Evolutionary conservation across 352 stramenopile species (phyloP).

Genomic region (Blastocystis sp.): DNA sequence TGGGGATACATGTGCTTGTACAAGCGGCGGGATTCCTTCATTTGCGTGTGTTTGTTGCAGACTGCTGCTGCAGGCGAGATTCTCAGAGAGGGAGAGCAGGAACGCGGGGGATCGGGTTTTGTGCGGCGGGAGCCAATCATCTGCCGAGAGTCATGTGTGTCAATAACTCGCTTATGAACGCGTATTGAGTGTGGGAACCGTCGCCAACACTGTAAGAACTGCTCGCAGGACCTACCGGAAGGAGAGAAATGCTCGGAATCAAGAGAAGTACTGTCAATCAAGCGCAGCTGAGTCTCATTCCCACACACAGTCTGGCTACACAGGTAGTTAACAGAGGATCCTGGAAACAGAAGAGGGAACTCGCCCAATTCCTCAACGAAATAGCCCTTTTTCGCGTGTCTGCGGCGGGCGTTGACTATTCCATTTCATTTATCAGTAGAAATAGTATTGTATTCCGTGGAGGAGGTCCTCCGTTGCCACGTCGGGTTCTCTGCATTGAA

Average conservation of each 20-base stretch:
- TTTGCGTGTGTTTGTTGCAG: not conserved
- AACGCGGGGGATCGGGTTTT: too few relatives aligned
- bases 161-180: too few relatives aligned
- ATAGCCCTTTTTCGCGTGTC: conserved; percentile 17
- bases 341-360: conserved; percentile 1
- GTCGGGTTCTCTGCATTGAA: not conserved
- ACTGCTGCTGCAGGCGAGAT: too few relatives aligned
- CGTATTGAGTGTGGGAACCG: too few relatives aligned
- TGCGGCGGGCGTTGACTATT: not conserved
- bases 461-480: not conserved
- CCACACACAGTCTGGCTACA: not conserved
- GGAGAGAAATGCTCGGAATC: conserved; percentile 16
- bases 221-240: too few relatives aligned
- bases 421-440: conserved; percentile 22
- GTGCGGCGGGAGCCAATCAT: too few relatives aligned
- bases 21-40: conserved; percentile 50
- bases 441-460: conserved; percentile 5
- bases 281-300: conserved; percentile 40
- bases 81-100: too few relatives aligned
- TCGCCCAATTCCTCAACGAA: conserved; percentile 9
- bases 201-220: too few relatives aligned
- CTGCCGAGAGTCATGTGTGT: too few relatives aligned
- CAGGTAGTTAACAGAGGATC: conserved; percentile 15
- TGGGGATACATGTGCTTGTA: conserved; percentile 61
- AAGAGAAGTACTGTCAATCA: conserved; percentile 45